Conservation (phyloP, 768 basidiomycete species). For the Tulasnella sp. region DNA sequence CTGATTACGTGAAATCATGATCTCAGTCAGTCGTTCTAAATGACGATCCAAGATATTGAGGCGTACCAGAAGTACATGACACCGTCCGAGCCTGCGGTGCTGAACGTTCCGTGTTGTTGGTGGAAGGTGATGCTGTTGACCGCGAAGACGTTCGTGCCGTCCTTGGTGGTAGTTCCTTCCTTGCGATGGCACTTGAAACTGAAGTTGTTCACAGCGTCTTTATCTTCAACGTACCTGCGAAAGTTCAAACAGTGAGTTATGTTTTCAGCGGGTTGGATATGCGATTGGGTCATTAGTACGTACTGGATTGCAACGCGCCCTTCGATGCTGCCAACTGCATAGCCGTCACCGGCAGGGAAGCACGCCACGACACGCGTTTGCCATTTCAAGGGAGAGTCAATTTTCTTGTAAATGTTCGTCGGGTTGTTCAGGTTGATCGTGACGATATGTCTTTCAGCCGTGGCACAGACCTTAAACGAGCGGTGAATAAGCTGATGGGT, state of each 20-base stretch:
- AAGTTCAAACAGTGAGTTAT: neutral
- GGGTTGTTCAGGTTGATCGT: conserved; percentile 83
- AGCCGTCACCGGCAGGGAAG: conserved; percentile 67
- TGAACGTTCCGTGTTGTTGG: conserved; percentile 73
- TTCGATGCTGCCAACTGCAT: conserved; percentile 77
- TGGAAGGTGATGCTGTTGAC: conserved; percentile 86
- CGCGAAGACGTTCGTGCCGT: conserved; percentile 60
- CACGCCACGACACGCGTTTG: conserved; percentile 81
- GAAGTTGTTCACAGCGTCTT: conserved; percentile 51
- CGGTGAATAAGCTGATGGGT: neutral
- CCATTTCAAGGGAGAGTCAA: conserved; percentile 83
- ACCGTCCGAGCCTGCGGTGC: conserved; percentile 73
- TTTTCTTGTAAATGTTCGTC: conserved; percentile 61
- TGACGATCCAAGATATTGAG: neutral
- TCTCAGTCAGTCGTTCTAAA: neutral
- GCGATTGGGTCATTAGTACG: conserved; percentile 25
- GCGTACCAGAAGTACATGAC: conserved; percentile 67
- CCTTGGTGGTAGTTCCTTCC: conserved; percentile 44
- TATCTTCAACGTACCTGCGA: conserved; percentile 7
- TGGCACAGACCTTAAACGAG: conserved; percentile 55
- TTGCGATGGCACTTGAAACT: conserved; percentile 78
- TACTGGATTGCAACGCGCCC: conserved; percentile 95
- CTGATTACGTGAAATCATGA: neutral
- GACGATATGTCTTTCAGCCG: conserved; percentile 84
- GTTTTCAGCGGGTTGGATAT: no score